phyloP scores from a whole-genome alignment of 2,329 filamentous ascomycete species.

The Cytospora piceicola region DNA sequence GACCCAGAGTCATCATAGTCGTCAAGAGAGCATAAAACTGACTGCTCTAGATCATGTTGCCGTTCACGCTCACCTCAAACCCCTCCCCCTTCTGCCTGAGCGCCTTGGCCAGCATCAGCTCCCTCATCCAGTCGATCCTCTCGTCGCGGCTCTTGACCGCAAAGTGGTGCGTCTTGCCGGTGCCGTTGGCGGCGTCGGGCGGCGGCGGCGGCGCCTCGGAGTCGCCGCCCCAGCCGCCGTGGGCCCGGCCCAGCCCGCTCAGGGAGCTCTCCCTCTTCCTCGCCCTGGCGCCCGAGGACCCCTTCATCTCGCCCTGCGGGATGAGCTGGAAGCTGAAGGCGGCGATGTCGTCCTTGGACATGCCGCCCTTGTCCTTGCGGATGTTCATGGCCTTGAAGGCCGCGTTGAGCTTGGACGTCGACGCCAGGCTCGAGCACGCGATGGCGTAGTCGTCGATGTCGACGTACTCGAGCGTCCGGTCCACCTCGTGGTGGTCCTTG shows the following conservation, averaged over 20 bases:
- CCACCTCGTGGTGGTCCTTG: constrained; percentile 58
- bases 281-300: constrained; percentile 49
- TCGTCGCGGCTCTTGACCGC: constrained; percentile 86
- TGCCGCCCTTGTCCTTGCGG: constrained; percentile 56
- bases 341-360: constrained; percentile 56
- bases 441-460: constrained; percentile 90
- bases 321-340: constrained; percentile 87
- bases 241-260: constrained; percentile 34
- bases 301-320: constrained; percentile 63
- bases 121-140: constrained; percentile 95
- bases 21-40: constrained; percentile 20
- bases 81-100: constrained; percentile 82
- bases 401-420: constrained; percentile 79
- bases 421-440: constrained; percentile 76
- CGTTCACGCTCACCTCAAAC: constrained; percentile 81
- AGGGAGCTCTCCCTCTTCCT: constrained; percentile 58
- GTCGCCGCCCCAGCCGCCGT: constrained; percentile 31
- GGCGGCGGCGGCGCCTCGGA: constrained; percentile 36
- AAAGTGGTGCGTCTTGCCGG: constrained; percentile 89
- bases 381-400: constrained; percentile 82
- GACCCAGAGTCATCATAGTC: constrained; percentile 1
- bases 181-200: constrained; percentile 58
- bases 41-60: constrained; percentile 67
- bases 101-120: constrained; percentile 89
- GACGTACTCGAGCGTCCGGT: constrained; percentile 73